A percentile compares a stretch with the other conserved stretches of the same genome.
phyloP scores from a whole-genome alignment of 345 rosid species.

The Alliaria petiolata region DNA sequence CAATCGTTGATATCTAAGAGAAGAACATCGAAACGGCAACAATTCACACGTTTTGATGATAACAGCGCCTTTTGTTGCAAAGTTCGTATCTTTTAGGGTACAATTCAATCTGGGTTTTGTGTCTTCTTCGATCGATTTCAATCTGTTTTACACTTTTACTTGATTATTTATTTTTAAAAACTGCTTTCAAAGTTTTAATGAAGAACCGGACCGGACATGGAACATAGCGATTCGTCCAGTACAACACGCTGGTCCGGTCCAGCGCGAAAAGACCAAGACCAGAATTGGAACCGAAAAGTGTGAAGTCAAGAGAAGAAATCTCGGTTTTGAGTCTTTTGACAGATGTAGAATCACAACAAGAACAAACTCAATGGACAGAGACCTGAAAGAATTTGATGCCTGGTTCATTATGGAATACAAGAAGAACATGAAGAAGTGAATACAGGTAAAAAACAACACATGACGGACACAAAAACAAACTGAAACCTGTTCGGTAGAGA shows the following conservation, averaged over 20 bases:
- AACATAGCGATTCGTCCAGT: neutral
- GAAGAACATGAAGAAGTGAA: neutral
- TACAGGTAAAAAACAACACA: neutral
- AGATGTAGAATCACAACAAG: neutral
- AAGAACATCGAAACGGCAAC: neutral
- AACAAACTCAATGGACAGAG: conserved; percentile 9
- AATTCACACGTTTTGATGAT: neutral
- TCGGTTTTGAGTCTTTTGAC: no score
- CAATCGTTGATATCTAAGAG: neutral
- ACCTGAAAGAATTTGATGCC: neutral
- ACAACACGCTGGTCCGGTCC: neutral
- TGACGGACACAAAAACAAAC: neutral
- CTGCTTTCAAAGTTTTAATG: neutral
- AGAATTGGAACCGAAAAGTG: neutral
- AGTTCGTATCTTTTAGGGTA: neutral
- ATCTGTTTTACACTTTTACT: neutral
- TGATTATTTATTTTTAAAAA: neutral
- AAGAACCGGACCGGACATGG: neutral
- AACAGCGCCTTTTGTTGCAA: neutral
- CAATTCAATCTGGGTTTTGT: neutral
- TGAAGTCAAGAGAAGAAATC: no score
- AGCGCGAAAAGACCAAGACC: neutral
- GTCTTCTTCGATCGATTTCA: neutral
- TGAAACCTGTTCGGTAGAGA: neutral
- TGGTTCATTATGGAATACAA: conserved; percentile 8